A percentile compares a stretch with the other conserved stretches of the same genome.
These are phyloP conservation scores for Microbotryum intermedium DNA, from an alignment of 1,284 basidiomycete genomes.

Conservation along the genomic window DNA sequence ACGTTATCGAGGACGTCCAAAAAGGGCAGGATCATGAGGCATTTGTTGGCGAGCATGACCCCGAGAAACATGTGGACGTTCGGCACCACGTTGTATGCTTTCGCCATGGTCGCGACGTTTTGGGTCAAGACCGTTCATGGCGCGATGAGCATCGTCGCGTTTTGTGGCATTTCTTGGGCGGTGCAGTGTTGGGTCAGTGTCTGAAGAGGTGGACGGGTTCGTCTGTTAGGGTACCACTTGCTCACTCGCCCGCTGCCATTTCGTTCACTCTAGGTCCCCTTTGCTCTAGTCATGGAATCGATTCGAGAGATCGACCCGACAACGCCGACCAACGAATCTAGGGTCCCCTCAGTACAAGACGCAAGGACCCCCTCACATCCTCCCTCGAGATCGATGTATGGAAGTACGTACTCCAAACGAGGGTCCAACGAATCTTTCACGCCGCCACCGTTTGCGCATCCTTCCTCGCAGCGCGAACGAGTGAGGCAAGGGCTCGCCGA, in stretches of 20 bases:
- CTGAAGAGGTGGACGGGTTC: too few species aligned
- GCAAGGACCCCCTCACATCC: not conserved
- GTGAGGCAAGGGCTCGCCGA: not conserved
- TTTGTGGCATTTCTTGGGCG: conserved; percentile 88
- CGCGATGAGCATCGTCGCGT: conserved; percentile 67
- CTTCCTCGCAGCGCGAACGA: too few species aligned
- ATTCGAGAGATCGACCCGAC: conserved; percentile 25
- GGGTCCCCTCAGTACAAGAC: not conserved
- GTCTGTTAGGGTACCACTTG: not conserved
- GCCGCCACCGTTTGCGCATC: too few species aligned
- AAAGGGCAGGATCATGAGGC: conserved; percentile 31
- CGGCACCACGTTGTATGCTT: conserved; percentile 59
- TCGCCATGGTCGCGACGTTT: conserved; percentile 72
- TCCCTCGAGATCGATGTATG: too few species aligned
- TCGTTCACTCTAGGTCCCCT: conserved; percentile 26
- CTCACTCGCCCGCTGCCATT: not conserved
- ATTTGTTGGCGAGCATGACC: conserved; percentile 49
- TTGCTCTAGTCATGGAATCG: conserved; percentile 34
- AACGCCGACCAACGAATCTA: not conserved
- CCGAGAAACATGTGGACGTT: conserved; percentile 85
- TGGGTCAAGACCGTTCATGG: conserved; percentile 63
- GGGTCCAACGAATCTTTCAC: too few species aligned
- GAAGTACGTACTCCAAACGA: too few species aligned
- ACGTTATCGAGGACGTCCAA: conserved; percentile 21
- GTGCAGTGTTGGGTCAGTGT: conserved; percentile 64